A percentile compares a stretch with the other conserved stretches of the same genome.
Evolutionary conservation across 2,329 filamentous ascomycete species (phyloP).

Genomic region (Elsinoe australis): DNA sequence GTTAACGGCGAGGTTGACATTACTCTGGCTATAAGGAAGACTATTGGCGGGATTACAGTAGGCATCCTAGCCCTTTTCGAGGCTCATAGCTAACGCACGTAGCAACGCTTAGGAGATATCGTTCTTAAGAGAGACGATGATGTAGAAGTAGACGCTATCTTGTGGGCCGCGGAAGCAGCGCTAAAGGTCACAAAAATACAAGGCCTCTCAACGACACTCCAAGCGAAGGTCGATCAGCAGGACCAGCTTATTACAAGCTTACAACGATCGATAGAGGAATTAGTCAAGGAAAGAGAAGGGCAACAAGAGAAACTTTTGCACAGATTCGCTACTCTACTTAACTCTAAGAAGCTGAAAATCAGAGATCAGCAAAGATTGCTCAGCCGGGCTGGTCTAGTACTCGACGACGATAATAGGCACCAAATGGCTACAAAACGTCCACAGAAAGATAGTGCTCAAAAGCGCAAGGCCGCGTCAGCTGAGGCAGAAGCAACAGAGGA

Average conservation of each 20-base stretch:
- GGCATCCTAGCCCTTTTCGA: slow-evolving; percentile 22
- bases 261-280: slow-evolving; percentile 58
- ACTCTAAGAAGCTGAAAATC: slow-evolving; percentile 75
- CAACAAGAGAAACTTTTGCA: slow-evolving; percentile 60
- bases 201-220: slow-evolving; percentile 36
- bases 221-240: slow-evolving; percentile 36
- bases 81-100: slow-evolving; percentile 7
- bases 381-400: slow-evolving; percentile 51
- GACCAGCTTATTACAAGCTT: slow-evolving; percentile 50
- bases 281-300: slow-evolving; percentile 55
- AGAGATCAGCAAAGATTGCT: slow-evolving; percentile 62
- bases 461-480: slow-evolving; percentile 32
- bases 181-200: slow-evolving; percentile 36
- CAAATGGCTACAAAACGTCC: not conserved
- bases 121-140: slow-evolving; percentile 49
- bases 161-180: slow-evolving; percentile 56
- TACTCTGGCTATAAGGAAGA: too few relatives aligned
- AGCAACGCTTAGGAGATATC: slow-evolving; percentile 65
- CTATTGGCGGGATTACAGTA: slow-evolving; percentile 62
- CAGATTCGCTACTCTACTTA: slow-evolving; percentile 63
- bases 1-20: slow-evolving; percentile 49
- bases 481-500: slow-evolving; percentile 32
- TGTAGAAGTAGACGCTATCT: slow-evolving; percentile 56
- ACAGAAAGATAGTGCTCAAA: slow-evolving; percentile 17
- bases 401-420: slow-evolving; percentile 29